These are phyloP conservation scores for Dactylonectria estremocensis DNA, from an alignment of 2,329 filamentous ascomycete species.

Conservation along the genomic window DNA sequence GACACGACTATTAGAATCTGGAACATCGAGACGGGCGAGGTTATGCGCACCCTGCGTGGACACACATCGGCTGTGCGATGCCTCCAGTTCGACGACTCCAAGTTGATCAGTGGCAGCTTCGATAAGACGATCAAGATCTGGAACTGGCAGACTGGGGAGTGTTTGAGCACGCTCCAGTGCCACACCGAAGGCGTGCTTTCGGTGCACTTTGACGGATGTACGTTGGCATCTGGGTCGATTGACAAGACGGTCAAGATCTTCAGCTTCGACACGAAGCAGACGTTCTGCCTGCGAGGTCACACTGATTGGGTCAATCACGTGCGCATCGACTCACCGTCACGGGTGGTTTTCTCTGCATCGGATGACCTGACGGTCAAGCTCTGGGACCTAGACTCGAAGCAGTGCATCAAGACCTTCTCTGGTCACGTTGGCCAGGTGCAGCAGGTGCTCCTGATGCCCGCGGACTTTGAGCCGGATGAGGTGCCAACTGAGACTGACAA, in stretches of 20 bases:
- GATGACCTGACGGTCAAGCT: slow-evolving; percentile 93
- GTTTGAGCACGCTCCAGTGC: slow-evolving; percentile 83
- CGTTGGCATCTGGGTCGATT: slow-evolving; percentile 89
- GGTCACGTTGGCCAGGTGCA: slow-evolving; percentile 97
- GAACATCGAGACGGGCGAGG: slow-evolving; percentile 90
- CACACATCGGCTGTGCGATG: slow-evolving; percentile 89
- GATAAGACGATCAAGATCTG: slow-evolving; percentile 92
- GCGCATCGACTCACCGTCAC: slow-evolving; percentile 83
- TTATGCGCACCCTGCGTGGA: slow-evolving; percentile 86
- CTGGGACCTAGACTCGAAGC: slow-evolving; percentile 91
- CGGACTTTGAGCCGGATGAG: slow-evolving; percentile 92
- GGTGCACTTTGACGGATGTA: slow-evolving; percentile 87
- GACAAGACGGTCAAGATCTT: slow-evolving; percentile 94
- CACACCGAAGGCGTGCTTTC: slow-evolving; percentile 89
- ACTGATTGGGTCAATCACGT: slow-evolving; percentile 98
- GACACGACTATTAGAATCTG: slow-evolving; percentile 96
- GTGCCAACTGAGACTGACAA: slow-evolving; percentile 59
- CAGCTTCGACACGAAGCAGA: slow-evolving; percentile 89
- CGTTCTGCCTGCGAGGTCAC: slow-evolving; percentile 86
- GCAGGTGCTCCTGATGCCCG: slow-evolving; percentile 86
- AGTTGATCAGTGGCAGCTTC: slow-evolving; percentile 90
- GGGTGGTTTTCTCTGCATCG: slow-evolving; percentile 92
- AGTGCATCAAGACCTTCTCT: slow-evolving; percentile 83
- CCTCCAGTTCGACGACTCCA: slow-evolving; percentile 92
- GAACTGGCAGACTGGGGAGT: slow-evolving; percentile 95